Conservation (phyloP, 306 rosid genomes). For the Rosa chinensis region DNA sequence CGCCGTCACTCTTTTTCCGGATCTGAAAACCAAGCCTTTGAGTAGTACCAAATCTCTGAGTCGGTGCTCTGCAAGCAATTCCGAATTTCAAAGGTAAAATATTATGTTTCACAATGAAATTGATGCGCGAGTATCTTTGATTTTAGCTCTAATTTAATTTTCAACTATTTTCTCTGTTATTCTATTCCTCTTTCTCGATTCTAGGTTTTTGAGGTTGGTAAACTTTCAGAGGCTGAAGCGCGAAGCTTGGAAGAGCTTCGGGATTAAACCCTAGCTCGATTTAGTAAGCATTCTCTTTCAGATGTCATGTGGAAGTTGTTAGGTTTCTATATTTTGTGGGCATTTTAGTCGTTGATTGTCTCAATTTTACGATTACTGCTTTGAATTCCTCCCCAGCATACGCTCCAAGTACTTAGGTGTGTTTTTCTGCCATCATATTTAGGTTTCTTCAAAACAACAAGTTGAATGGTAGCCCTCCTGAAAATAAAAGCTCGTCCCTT, state of each 20-base stretch:
- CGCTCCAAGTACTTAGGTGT: no score
- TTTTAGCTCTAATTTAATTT: neutral
- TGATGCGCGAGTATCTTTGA: neutral
- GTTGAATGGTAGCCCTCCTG: no score
- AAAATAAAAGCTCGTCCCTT: no score
- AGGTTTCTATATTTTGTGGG: no score
- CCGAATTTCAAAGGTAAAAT: conserved; percentile 11
- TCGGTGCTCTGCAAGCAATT: neutral
- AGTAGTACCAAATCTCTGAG: neutral
- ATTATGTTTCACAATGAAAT: no score
- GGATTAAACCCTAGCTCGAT: neutral
- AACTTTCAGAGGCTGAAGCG: neutral
- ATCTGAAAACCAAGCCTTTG: neutral
- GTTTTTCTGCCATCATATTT: no score
- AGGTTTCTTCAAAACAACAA: no score
- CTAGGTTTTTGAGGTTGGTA: conserved; percentile 1
- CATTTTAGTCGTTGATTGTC: no score
- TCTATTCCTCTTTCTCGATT: neutral
- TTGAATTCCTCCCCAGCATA: no score
- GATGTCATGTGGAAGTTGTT: neutral
- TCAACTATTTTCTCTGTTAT: neutral
- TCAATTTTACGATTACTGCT: neutral
- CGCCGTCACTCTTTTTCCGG: neutral
- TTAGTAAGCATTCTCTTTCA: neutral
- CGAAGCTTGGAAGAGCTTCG: no score